Evolutionary conservation across 441 rosid species (phyloP), one percentile per base, ranked within the genome.

Genomic region (Mallotus japonicus): DNA sequence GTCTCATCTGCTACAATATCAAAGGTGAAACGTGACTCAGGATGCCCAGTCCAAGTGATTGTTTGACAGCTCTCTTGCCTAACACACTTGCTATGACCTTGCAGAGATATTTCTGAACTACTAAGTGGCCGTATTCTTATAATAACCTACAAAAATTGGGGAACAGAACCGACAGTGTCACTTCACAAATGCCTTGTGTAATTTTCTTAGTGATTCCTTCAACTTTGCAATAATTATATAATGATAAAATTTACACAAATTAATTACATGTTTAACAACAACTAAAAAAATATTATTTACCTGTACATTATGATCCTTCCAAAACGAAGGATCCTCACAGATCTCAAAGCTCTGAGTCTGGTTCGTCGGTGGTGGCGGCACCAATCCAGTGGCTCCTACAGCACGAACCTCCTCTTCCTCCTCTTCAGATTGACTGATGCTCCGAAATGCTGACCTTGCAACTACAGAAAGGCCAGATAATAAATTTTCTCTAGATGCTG

Each of bases 231-330:
- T 44, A 44, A 8, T 44, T 44, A 44, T 44, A 44, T 7, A 44
- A 64, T 19, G 34, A 7, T 54, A 20, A 44, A 66, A 32, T 9
- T 13, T 7, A 10, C 37, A 1, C 37, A 37, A 64, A 63, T 7
- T n/a, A 19, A 63, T 37, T 37, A 37, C 40, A 6, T 37, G 0
- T 37, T 37, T 37, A 28, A 28, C 32, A 28, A 28, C 32, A 28
- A 28, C 32, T 28, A 53, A 66, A 47, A 53, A 47, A 22, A 16
- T 19, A 3, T 17, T 32, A 67, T 5, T 68, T 73, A 95, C 99
- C 96, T 96, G 99, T 28, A 96, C 98, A 72, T 96, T 96, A 72
- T 86, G 97, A 61, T 96, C 99, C 83, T 89, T 89, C 98, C 98
- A 92, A 78, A 96, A 90, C 20, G 97, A 87, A 0, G 97, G 97